Base-by-base conservation (phyloP, 2,329 filamentous ascomycete species). In the Pyrenochaeta sp. region DNA sequence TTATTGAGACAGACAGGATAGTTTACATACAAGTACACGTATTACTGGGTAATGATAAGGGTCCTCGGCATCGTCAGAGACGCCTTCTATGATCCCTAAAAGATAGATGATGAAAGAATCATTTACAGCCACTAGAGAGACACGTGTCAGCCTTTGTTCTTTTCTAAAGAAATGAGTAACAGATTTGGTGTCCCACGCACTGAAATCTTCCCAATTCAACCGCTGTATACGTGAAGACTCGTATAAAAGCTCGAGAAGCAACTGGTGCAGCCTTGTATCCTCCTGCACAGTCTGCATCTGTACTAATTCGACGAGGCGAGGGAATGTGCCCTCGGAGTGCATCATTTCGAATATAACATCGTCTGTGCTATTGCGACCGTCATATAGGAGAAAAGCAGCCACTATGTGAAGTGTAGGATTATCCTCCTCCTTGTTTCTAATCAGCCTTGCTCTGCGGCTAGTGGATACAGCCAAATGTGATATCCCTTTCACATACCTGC, bases 41-140 rank as follows among this genome's bases (percentile, higher is more conserved):
- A 99, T 97, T 45, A 97, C 90, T 5, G 92, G 91, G 75, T 97
- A 98, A 76, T 98, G 94, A 76, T 97, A 99, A 0, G 94, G 94
- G 76, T 98, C 95, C 66, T 92, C 87, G 24, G 87, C 89, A 77
- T 98, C 94, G 74, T 94, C 88, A 6, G 92, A 95, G 5, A 94
- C 83, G 61, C 91, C 86, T 79, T 98, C 94, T 71, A 97, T 94
- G 55, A 97, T 88, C 64, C 90, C 85, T 71, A 98, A 93, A 9
- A 99, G 86, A 72, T 91, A 90, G 36, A 87, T 84, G 58, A 98
- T 85, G 76, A 99, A 97, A 49, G 85, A 85, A 73, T 99, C 95
- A 66, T 88, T 83, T 56, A 90, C 82, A 52, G 83, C 80, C 56
- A 81, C 85, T 87, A 63, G 34, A 30, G 19, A 50, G 15, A 30